phyloP scores from a whole-genome alignment of 345 rosid genomes.

The Turritis glabra region DNA sequence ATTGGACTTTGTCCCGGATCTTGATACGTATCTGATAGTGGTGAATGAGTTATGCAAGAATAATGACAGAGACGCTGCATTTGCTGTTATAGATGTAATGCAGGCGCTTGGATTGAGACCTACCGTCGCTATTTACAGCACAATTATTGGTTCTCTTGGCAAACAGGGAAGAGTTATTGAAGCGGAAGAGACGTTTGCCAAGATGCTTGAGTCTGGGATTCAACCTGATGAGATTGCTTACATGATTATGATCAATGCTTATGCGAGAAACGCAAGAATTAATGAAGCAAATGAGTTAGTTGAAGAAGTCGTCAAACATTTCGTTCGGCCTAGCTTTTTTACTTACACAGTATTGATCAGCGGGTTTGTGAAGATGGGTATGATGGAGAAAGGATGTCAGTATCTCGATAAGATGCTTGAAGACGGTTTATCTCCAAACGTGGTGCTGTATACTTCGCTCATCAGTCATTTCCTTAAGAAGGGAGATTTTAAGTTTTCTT shows the following conservation, averaged over 20 bases:
- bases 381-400: constrained; percentile 56
- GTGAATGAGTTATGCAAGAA: constrained; percentile 54
- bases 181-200: constrained; percentile 58
- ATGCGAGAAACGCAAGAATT: constrained; percentile 47
- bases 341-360: constrained; percentile 62
- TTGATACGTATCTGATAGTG: constrained; percentile 53
- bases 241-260: constrained; percentile 74
- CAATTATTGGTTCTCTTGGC: constrained; percentile 55
- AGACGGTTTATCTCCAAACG: constrained; percentile 63
- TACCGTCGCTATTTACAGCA: constrained; percentile 58
- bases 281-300: constrained; percentile 54
- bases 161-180: constrained; percentile 46
- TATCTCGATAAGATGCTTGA: constrained; percentile 63
- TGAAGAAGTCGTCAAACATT: constrained; percentile 54
- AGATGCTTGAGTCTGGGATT: constrained; percentile 62
- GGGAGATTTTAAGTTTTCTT: constrained; percentile 57
- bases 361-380: constrained; percentile 58
- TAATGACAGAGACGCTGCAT: constrained; percentile 47
- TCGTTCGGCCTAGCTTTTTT: constrained; percentile 50
- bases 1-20: constrained; percentile 50
- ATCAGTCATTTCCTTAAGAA: constrained; percentile 49
- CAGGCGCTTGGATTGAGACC: constrained; percentile 59
- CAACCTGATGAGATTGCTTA: constrained; percentile 68
- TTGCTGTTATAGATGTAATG: constrained; percentile 49
- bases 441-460: constrained; percentile 57